These are phyloP conservation scores for Coniella lustricola DNA, from an alignment of 2,329 filamentous ascomycete genomes.

Conservation along the genomic window DNA sequence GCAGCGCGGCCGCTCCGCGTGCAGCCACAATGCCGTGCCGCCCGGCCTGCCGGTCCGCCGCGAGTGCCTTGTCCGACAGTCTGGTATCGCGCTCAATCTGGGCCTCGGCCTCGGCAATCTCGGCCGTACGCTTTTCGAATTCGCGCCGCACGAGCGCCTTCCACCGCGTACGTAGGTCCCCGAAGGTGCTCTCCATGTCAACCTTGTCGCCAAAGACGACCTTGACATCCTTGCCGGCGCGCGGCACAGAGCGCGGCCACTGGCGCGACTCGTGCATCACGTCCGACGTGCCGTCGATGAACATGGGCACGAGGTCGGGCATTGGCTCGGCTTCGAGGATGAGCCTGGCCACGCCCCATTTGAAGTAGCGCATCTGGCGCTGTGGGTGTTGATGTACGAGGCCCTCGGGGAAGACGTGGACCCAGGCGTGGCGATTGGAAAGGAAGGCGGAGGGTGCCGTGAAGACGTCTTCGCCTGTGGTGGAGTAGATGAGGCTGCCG, in stretches of 20 bases:
- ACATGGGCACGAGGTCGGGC: constrained; percentile 87
- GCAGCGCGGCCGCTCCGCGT: background rate
- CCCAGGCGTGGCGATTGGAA: constrained; percentile 68
- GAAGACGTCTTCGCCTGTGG: constrained; percentile 59
- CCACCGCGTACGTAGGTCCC: constrained; percentile 71
- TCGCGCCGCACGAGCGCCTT: constrained; percentile 53
- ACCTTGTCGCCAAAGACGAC: constrained; percentile 75
- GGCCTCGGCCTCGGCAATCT: constrained; percentile 14
- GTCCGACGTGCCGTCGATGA: constrained; percentile 81
- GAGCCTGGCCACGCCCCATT: constrained; percentile 88
- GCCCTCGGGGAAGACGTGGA: constrained; percentile 94
- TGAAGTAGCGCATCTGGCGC: constrained; percentile 87
- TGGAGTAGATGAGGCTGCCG: constrained; percentile 49
- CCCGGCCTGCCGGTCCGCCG: constrained; percentile 8
- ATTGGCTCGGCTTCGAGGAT: constrained; percentile 84
- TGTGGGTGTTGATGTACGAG: constrained; percentile 82
- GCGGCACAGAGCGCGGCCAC: constrained; percentile 76
- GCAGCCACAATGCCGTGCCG: constrained; percentile 12
- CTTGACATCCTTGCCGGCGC: constrained; percentile 61
- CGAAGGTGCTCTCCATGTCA: constrained; percentile 68
- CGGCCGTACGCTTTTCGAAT: constrained; percentile 35
- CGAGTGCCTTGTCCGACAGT: background rate
- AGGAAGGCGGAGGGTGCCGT: constrained; percentile 65
- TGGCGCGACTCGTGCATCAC: constrained; percentile 79
- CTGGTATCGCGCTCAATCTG: background rate